Evolutionary conservation across 495 filamentous ascomycete species (phyloP), one percentile per base, ranked within the genome.

Genomic region (Penicillium canariense): DNA sequence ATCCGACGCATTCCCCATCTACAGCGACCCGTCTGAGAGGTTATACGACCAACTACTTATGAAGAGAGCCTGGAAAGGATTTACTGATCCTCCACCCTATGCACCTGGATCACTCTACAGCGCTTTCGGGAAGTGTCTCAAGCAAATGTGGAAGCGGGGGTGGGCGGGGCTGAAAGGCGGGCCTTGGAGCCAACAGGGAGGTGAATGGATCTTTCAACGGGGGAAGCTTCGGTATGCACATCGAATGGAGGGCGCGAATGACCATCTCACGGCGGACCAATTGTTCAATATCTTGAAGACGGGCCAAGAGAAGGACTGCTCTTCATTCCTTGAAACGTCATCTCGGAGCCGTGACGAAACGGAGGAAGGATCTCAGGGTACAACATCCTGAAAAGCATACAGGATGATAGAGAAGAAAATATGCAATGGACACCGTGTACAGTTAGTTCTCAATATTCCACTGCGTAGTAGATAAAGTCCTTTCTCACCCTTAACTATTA

Each of bases 251-350:
- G 52, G 49, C 25, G 26, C 50, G n/a, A 51, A 47, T 31, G 65
- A 68, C 49, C 65, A 68, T 55, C 49, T 68, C 15, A 65, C 65
- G 15, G 65, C 65, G n/a, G 52, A 56, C 14, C 49, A 52, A n/a
- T 52, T 68, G 42, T n/a, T 65, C 3, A n/a, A 54, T 10, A 59
- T 68, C 5, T 46, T 68, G 50, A 63, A 34, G 12, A 27, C 17
- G 34, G 52, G 10, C 15, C 26, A 51, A 12, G 15, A 14, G 15
- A 22, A 46, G 15, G 43, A 46, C 28, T 4, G 17, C 10, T 6
- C 11, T 4, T 7, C 23, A 7, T 9, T 17, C 9, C 9, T n/a
- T 45, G 23, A 1, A 28, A 45, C 7, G 4, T 15, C 15, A 5
- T 11, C 5, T 3, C 14, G 28, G 25, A 28, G 12, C n/a, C 5